These are phyloP conservation scores for Echinosophora koreensis DNA, from an alignment of 306 rosid genomes.

Conservation along the genomic window DNA sequence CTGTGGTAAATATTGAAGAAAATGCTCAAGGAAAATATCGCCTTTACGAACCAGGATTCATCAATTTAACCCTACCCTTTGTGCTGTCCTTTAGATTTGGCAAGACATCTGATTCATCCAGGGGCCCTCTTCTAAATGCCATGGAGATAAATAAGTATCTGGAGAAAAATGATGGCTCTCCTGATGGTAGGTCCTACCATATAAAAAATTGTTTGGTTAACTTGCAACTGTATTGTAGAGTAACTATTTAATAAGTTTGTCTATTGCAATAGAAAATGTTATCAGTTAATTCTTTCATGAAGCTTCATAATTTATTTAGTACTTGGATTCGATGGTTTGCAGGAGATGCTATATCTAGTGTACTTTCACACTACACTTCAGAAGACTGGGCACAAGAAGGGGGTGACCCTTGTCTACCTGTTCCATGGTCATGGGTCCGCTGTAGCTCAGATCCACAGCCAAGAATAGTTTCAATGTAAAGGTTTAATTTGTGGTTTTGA, in stretches of 20 bases:
- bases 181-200: conserved; percentile 68
- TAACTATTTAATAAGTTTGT: conserved; percentile 6
- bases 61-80: conserved; percentile 83
- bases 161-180: conserved; percentile 80
- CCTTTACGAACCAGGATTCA: conserved; percentile 88
- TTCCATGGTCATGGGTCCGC: conserved; percentile 95
- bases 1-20: conserved; percentile 88
- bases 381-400: conserved; percentile 84
- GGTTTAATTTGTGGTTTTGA: conserved; percentile 38
- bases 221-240: conserved; percentile 4
- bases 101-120: conserved; percentile 82
- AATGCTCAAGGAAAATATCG: conserved; percentile 90
- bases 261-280: conserved; percentile 16
- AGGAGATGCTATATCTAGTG: conserved; percentile 68
- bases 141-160: conserved; percentile 90
- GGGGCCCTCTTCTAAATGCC: conserved; percentile 93
- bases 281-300: conserved; percentile 23
- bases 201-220: conserved; percentile 23
- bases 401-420: conserved; percentile 98
- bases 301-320: conserved; percentile 43
- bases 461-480: conserved; percentile 82
- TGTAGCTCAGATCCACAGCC: conserved; percentile 85
- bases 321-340: conserved; percentile 53
- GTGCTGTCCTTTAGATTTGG: conserved; percentile 80
- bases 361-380: conserved; percentile 70